Evolutionary conservation across 2,329 filamentous ascomycete species (phyloP), one percentile per base, ranked within the genome.

Genomic region (Ascocoryne sarcoides): DNA sequence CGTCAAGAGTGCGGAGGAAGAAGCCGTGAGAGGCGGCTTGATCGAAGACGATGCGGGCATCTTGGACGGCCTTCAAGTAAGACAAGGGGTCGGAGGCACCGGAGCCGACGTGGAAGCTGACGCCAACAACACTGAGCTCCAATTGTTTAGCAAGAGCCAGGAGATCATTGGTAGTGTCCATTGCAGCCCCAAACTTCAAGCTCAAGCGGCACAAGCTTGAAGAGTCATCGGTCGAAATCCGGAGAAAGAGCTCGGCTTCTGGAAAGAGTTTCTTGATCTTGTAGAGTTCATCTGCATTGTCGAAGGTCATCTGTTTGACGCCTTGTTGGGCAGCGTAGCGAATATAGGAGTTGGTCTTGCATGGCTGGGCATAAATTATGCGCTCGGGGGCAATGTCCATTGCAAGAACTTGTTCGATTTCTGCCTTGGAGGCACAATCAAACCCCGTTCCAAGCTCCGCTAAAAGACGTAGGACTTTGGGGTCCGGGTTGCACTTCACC

Each of bases 251-350:
- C 68, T 95, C 86, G 19, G 92, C 92, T 35, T 78, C 79, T 2
- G 92, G 90, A 60, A 76, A 95, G 55, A 92, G 76, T 64, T 87
- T 84, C 65, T 93, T 92, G 64, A 94, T 90, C 75, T 98, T 98
- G 76, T 90, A 87, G 38, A 98, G 76, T 73, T 98, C 92, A 63
- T 98, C 92, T 61, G 84, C 79, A 57, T 98, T 98, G 75, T 98
- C 92, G 61, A 98, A 96, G 2, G 92, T 98, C 90, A 98, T 96
- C 72, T 95, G 86, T 69, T 84, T 90, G 61, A 98, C 92, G 53
- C 83, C 84, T 52, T 81, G 72, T 60, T 79, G 75, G 58, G 84
- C 79, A 50, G 93, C 92, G 59, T 89, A 94, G 60, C 89, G 87
- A 48, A 98, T 75, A 64, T 95, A 96, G 35, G 90, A 95, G 69